Evolutionary conservation across 768 basidiomycete species (phyloP).

Genomic region (Nevesoporus exiguus): DNA sequence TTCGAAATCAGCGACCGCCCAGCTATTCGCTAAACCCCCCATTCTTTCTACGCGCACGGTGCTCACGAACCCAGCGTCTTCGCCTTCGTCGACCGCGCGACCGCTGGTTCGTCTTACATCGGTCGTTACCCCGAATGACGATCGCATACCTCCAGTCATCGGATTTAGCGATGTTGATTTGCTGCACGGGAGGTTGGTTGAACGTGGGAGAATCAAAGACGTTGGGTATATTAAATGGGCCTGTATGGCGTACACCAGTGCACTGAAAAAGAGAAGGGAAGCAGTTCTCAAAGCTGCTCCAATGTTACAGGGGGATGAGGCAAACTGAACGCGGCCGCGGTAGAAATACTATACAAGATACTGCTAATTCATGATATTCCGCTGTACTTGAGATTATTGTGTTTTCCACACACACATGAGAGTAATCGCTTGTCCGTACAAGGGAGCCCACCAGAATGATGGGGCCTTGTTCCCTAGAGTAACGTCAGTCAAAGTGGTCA

Average conservation of each 20-base stretch:
- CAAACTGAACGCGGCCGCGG: no score
- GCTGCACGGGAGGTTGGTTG: constrained; percentile 72
- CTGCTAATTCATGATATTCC: no score
- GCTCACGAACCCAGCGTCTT: constrained; percentile 34
- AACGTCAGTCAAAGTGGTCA: no score
- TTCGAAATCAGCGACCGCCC: constrained; percentile 5
- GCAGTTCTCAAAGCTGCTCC: constrained; percentile 23
- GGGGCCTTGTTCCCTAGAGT: no score
- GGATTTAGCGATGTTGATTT: constrained; percentile 75
- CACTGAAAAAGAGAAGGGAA: constrained; percentile 59
- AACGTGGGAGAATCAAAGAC: constrained; percentile 38
- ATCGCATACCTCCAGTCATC: constrained; percentile 75
- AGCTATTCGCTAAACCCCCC: constrained; percentile 38
- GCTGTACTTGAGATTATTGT: no score
- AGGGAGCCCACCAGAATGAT: no score
- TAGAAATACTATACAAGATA: no score
- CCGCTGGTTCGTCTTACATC: constrained; percentile 73
- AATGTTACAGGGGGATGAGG: background rate
- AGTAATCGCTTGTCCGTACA: no score
- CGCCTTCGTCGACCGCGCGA: constrained; percentile 29
- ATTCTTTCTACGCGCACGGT: constrained; percentile 58
- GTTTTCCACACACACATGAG: no score
- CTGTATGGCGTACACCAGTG: constrained; percentile 68
- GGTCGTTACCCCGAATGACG: constrained; percentile 60
- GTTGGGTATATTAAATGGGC: constrained; percentile 71